Conservation (phyloP, 805 yeast genomes). For the Candida ortonii region DNA sequence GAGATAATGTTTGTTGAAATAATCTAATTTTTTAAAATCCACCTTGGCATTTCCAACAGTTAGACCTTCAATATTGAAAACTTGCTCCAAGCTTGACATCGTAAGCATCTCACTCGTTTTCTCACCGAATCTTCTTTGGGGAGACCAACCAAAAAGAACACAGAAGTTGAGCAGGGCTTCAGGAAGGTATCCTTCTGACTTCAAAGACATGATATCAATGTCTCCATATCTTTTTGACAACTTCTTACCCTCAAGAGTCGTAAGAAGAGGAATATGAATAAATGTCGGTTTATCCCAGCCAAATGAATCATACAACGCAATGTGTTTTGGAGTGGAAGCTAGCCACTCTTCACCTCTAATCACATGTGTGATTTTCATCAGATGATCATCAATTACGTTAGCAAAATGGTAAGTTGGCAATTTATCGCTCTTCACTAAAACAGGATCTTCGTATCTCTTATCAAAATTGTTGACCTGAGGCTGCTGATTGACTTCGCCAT, state of each 20-base stretch:
- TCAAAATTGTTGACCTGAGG: conserved; percentile 73
- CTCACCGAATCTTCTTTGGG: conserved; percentile 53
- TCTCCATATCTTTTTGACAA: conserved; percentile 86
- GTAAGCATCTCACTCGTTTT: conserved; percentile 50
- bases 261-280: conserved; percentile 86
- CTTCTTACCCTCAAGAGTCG: conserved; percentile 70
- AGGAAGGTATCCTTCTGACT: conserved; percentile 65
- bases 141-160: conserved; percentile 94
- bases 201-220: conserved; percentile 61
- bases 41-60: conserved; percentile 96
- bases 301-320: conserved; percentile 80
- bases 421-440: conserved; percentile 87
- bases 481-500: conserved; percentile 73
- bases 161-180: conserved; percentile 86
- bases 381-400: conserved; percentile 89
- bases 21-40: conserved; percentile 68
- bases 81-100: conserved; percentile 47
- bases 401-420: conserved; percentile 97
- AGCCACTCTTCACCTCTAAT: conserved; percentile 98
- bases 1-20: conserved; percentile 74
- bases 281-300: conserved; percentile 81
- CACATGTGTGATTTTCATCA: conserved; percentile 91
- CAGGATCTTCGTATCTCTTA: conserved; percentile 83
- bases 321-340: conserved; percentile 92
- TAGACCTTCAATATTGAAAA: conserved; percentile 66